These are phyloP conservation scores for Microthlaspi erraticum DNA, from an alignment of 345 rosid genomes.

Conservation along the genomic window DNA sequence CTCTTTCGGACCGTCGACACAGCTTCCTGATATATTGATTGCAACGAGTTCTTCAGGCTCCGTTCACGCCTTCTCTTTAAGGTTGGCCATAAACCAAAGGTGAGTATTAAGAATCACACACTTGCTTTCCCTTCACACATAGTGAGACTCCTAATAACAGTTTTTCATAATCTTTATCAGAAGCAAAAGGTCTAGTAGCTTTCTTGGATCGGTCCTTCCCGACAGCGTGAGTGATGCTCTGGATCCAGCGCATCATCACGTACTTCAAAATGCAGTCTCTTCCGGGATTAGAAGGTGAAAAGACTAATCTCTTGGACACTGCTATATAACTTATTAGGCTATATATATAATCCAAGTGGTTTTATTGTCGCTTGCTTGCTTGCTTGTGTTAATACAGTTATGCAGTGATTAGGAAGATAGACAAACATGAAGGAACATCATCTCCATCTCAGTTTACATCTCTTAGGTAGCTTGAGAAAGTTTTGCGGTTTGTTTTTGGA, in stretches of 20 bases:
- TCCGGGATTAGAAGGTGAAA: slow-evolving; percentile 76
- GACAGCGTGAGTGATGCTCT: slow-evolving; percentile 77
- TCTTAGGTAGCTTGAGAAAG: slow-evolving; percentile 52
- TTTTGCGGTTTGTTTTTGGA: slow-evolving; percentile 13
- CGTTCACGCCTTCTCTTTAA: slow-evolving; percentile 73
- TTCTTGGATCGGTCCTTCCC: slow-evolving; percentile 82
- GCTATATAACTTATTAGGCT: not conserved
- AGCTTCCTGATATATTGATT: slow-evolving; percentile 75
- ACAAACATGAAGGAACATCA: slow-evolving; percentile 55
- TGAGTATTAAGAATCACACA: slow-evolving; percentile 35
- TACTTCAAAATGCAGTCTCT: slow-evolving; percentile 72
- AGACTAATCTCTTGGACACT: slow-evolving; percentile 2
- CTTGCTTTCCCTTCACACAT: slow-evolving; percentile 16
- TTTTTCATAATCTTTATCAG: slow-evolving; percentile 42
- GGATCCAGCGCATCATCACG: slow-evolving; percentile 80
- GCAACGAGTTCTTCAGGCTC: slow-evolving; percentile 93
- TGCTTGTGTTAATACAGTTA: slow-evolving; percentile 50
- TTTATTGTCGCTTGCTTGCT: not conserved
- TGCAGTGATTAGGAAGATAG: slow-evolving; percentile 73
- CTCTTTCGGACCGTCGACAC: slow-evolving; percentile 79
- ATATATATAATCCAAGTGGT: slow-evolving; percentile 1
- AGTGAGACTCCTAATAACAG: slow-evolving; percentile 23
- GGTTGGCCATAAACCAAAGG: slow-evolving; percentile 73
- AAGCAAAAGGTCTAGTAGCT: slow-evolving; percentile 65
- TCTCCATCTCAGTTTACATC: slow-evolving; percentile 55